Evolutionary conservation across 2,329 filamentous ascomycete species (phyloP), one percentile per base, ranked within the genome.

Genomic region (Claviceps maximensis): DNA sequence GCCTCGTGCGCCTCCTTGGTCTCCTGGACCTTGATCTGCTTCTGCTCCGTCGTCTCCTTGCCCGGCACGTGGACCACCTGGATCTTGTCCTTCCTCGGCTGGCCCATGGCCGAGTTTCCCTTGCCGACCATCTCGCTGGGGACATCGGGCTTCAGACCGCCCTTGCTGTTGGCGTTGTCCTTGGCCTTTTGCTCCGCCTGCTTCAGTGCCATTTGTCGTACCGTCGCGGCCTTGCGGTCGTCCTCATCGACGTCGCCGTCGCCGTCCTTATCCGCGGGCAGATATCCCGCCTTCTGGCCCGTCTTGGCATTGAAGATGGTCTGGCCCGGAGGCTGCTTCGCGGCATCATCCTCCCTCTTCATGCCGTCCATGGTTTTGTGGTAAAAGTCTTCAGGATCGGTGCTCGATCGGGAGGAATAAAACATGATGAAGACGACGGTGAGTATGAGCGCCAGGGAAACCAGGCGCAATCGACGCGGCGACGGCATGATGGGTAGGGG

Each of bases 151-250:
- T 74, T 78, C 56, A 80, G 71, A 13, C 54, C 54, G 12, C 51
- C 54, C 40, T 55, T 55, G 38, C 13, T 45, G 23, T 55, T 55
- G 21, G 79, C 74, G 67, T 87, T 87, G 57, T 80, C 74, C 61
- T 87, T 84, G 45, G 83, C 84, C 47, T 80, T 76, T 42, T 83
- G 75, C 64, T 84, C 84, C 12, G 87, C 83, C 49, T 83, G 80
- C 65, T 80, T 80, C 54, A 89, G 72, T 15, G 84, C 76, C 53
- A 79, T 74, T 57, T 74, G 71, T 76, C 79, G 82, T 65, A 74
- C 71, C 61, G 54, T 56, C 17, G 64, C 75, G 55, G 77, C 68
- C 52, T 69, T 66, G 53, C 72, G 70, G 58, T 82, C 82, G 54
- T 82, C 80, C 19, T 75, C 75, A 56, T 78, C 76, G 36, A 77